A percentile compares a stretch with the other conserved stretches of the same genome.
phyloP scores from a whole-genome alignment of 2,329 filamentous ascomycete genomes.

The Sclerotinia borealis region DNA sequence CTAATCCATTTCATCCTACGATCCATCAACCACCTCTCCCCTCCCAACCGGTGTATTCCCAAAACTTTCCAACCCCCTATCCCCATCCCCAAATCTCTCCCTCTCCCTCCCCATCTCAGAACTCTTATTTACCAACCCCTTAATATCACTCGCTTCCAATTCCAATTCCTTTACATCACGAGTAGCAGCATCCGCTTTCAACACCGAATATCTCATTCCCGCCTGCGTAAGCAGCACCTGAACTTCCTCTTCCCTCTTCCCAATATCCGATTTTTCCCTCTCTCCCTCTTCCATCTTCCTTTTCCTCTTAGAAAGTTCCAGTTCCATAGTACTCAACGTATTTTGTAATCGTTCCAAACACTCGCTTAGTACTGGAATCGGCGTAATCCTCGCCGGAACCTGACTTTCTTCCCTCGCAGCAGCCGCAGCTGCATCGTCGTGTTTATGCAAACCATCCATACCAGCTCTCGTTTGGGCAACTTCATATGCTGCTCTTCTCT shows the following conservation, averaged over 20 bases:
- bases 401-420: conserved; percentile 26
- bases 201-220: conserved; percentile 61
- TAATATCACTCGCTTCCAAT: conserved; percentile 18
- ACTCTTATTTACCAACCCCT: conserved; percentile 15
- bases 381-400: conserved; percentile 57
- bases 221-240: conserved; percentile 76
- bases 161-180: conserved; percentile 24
- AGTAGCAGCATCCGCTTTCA: conserved; percentile 43
- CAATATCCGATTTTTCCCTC: conserved; percentile 62
- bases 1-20: background rate
- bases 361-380: conserved; percentile 66
- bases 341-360: conserved; percentile 59
- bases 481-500: conserved; percentile 77
- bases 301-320: conserved; percentile 53
- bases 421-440: conserved; percentile 37
- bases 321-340: conserved; percentile 57
- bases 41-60: conserved; percentile 34
- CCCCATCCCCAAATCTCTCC: conserved; percentile 13
- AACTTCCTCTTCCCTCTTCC: conserved; percentile 67
- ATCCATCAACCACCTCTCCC: conserved; percentile 27
- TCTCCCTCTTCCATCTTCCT: conserved; percentile 60
- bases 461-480: conserved; percentile 78
- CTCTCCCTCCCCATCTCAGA: conserved; percentile 11
- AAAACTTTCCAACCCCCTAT: conserved; percentile 36
- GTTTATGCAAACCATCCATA: conserved; percentile 63